These are phyloP conservation scores for Ceratobasidium sp. DNA, from an alignment of 1,284 basidiomycete species.

Conservation along the genomic window DNA sequence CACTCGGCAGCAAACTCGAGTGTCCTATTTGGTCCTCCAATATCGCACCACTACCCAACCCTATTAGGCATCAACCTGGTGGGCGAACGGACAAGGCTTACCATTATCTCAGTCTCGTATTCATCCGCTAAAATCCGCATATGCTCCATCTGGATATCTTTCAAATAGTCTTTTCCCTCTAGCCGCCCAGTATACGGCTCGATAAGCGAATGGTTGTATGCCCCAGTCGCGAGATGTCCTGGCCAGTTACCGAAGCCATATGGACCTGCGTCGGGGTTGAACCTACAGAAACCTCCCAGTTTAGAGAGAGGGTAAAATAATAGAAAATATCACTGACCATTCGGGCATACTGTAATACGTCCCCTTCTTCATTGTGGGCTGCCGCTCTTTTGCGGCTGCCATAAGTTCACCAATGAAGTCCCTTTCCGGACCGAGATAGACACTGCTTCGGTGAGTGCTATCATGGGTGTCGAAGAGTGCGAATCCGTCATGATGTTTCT, in stretches of 20 bases:
- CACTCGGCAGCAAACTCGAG: conserved; percentile 65
- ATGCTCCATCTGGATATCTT: conserved; percentile 68
- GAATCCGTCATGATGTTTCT: conserved; percentile 61
- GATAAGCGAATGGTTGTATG: conserved; percentile 62
- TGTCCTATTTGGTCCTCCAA: conserved; percentile 67
- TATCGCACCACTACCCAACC: conserved; percentile 66
- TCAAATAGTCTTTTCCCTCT: conserved; percentile 66
- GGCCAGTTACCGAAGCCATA: conserved; percentile 68
- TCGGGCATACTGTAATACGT: conserved; percentile 65
- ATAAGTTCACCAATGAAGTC: conserved; percentile 69
- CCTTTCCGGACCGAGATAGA: conserved; percentile 66
- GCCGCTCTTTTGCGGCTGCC: conserved; percentile 64
- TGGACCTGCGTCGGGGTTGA: conserved; percentile 65
- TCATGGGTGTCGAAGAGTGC: conserved; percentile 68
- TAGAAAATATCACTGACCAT: conserved; percentile 47
- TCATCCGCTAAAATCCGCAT: conserved; percentile 67
- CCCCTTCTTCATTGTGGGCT: conserved; percentile 66
- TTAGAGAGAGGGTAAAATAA: neutral
- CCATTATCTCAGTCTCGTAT: conserved; percentile 71
- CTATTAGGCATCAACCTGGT: neutral
- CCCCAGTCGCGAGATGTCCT: conserved; percentile 67
- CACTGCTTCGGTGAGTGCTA: conserved; percentile 65
- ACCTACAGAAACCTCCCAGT: conserved; percentile 56
- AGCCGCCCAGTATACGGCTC: conserved; percentile 69
- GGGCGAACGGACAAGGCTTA: conserved; percentile 48